These are phyloP conservation scores for Globisporangium rhizosaccharum DNA, from an alignment of 352 stramenopile species.

Conservation along the genomic window DNA sequence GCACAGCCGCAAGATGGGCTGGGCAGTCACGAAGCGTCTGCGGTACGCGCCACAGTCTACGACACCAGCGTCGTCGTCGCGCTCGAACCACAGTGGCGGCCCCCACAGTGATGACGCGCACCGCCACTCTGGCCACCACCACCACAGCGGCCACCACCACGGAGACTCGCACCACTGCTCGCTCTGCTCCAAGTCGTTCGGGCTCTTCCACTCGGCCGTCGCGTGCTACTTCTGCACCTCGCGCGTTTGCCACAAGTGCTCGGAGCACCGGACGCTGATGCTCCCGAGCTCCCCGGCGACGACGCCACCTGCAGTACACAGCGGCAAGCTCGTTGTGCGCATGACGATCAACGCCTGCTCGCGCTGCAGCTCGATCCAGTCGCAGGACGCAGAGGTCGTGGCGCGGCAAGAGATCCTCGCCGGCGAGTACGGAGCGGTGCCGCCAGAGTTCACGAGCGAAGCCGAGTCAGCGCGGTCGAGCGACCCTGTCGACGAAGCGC, in stretches of 20 bases:
- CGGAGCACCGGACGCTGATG: constrained; percentile 6
- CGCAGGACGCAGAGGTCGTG: neutral
- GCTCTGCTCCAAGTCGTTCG: constrained; percentile 5
- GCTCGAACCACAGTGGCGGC: neutral
- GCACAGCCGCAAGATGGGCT: constrained; percentile 7
- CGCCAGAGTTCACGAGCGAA: neutral
- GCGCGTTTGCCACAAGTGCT: constrained; percentile 12
- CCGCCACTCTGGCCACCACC: too few relatives aligned
- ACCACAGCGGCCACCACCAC: too few relatives aligned
- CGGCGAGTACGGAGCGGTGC: constrained; percentile 2
- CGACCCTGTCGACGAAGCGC: too few relatives aligned
- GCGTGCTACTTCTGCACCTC: constrained; percentile 6
- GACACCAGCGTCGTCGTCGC: neutral
- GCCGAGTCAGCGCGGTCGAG: neutral
- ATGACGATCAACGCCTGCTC: constrained; percentile 3
- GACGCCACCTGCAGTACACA: neutral
- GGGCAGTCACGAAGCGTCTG: constrained; percentile 2
- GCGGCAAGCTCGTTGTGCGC: constrained; percentile 1
- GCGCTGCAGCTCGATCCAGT: neutral
- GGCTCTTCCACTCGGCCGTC: neutral
- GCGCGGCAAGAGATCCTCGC: constrained; percentile 10
- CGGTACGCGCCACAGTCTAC: neutral
- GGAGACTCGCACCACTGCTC: neutral
- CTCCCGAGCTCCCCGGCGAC: neutral
- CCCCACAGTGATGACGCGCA: too few relatives aligned